phyloP scores from a whole-genome alignment of 371 early-diverging fungal species.

The Syncephalastrum sp. region DNA sequence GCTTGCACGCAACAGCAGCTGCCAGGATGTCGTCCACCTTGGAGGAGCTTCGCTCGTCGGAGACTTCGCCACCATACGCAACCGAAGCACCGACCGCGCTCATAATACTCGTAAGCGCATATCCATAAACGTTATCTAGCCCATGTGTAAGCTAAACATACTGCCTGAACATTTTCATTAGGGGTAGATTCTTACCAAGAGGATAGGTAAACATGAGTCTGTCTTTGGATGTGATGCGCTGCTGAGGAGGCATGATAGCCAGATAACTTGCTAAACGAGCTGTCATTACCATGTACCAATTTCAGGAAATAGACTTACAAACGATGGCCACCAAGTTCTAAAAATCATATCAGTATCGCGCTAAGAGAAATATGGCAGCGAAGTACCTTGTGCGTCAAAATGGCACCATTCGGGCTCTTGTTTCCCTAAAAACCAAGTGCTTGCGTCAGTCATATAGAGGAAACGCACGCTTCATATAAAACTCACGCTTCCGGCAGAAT shows the following conservation, averaged over 20 bases:
- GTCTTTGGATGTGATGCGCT: slow-evolving; percentile 39
- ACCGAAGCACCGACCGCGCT: slow-evolving; percentile 64
- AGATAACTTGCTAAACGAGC: slow-evolving; percentile 33
- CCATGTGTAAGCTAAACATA: background rate
- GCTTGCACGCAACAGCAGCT: slow-evolving; percentile 57
- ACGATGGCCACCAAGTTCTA: slow-evolving; percentile 10
- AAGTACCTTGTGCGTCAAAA: slow-evolving; percentile 49
- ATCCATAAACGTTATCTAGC: slow-evolving; percentile 40
- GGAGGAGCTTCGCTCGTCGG: slow-evolving; percentile 59
- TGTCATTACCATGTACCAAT: background rate
- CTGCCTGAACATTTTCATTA: background rate
- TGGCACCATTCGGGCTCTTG: slow-evolving; percentile 22
- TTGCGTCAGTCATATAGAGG: no score
- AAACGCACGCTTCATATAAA: no score
- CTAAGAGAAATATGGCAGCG: background rate
- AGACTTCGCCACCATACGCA: slow-evolving; percentile 70
- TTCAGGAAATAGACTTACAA: slow-evolving; percentile 5
- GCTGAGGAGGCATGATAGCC: slow-evolving; percentile 42
- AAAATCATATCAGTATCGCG: slow-evolving; percentile 8
- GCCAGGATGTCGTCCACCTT: slow-evolving; percentile 19
- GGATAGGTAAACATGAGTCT: slow-evolving; percentile 40
- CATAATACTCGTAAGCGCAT: slow-evolving; percentile 24
- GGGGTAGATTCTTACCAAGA: slow-evolving; percentile 26
- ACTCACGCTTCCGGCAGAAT: no score
- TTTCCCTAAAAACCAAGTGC: no score